Conservation (phyloP, 768 basidiomycete species). For the Mycena haematopus region DNA sequence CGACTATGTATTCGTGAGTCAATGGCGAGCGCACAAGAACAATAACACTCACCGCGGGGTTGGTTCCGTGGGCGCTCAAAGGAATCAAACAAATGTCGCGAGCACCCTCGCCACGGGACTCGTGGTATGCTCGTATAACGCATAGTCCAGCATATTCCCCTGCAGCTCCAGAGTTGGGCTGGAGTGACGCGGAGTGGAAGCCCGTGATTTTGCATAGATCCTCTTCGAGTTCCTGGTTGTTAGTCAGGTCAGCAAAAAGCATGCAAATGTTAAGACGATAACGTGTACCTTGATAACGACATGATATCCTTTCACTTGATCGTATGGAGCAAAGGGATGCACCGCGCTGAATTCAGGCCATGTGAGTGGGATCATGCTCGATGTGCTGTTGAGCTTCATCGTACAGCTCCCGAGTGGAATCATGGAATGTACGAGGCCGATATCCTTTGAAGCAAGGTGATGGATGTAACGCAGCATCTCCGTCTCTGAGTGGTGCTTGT, state of each 20-base stretch:
- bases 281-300: constrained; percentile 72
- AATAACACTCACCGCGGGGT: constrained; percentile 80
- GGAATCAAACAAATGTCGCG: constrained; percentile 95
- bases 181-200: constrained; percentile 95
- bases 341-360: constrained; percentile 91
- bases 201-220: constrained; percentile 96
- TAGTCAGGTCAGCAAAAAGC: neutral
- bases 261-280: neutral
- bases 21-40: constrained; percentile 8
- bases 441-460: constrained; percentile 92
- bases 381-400: constrained; percentile 98
- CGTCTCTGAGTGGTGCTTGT: constrained; percentile 96
- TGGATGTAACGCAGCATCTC: constrained; percentile 98
- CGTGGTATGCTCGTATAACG: constrained; percentile 94
- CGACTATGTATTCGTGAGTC: constrained; percentile 58
- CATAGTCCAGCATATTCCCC: constrained; percentile 97
- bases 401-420: constrained; percentile 95
- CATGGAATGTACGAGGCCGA: constrained; percentile 95
- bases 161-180: constrained; percentile 98
- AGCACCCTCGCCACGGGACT: constrained; percentile 82
- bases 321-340: constrained; percentile 91
- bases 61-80: constrained; percentile 96
- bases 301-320: constrained; percentile 90
- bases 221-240: constrained; percentile 78
- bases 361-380: constrained; percentile 95